Percentiles rank a stretch among this genome's conserved stretches.
Evolutionary conservation across 73 alveolate species (phyloP).

Genomic region (Tetrahymena borealis): DNA sequence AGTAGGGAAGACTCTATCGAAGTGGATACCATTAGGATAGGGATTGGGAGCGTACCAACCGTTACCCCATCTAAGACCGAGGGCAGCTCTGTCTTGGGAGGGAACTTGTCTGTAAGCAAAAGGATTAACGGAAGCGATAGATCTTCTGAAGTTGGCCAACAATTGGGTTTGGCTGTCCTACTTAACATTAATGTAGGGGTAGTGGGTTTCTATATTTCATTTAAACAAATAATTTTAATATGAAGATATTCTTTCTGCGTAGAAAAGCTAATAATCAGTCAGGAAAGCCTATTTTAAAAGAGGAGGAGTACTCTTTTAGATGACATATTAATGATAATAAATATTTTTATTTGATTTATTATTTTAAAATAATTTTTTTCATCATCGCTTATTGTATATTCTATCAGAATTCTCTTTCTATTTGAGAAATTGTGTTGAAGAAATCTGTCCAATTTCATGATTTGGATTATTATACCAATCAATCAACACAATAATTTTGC

Average conservation of each 20-base stretch:
- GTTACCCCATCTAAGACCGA: slow-evolving; percentile 41
- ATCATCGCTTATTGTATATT: too few relatives aligned
- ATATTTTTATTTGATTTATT: too few relatives aligned
- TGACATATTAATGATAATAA: too few relatives aligned
- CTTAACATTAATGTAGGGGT: slow-evolving; percentile 32
- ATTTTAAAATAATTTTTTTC: too few relatives aligned
- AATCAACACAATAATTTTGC: too few relatives aligned
- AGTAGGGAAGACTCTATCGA: slow-evolving; percentile 42
- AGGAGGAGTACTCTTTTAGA: neutral
- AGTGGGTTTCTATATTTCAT: slow-evolving; percentile 16
- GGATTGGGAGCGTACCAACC: slow-evolving; percentile 28
- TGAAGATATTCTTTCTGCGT: neutral
- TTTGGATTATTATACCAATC: too few relatives aligned
- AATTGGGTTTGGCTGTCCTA: slow-evolving; percentile 22
- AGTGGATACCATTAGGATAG: slow-evolving; percentile 33
- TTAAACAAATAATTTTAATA: neutral
- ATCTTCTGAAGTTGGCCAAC: slow-evolving; percentile 24
- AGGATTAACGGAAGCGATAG: slow-evolving; percentile 37
- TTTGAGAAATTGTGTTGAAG: too few relatives aligned
- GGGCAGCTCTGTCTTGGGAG: slow-evolving; percentile 23
- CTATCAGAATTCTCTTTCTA: too few relatives aligned
- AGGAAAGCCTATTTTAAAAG: neutral
- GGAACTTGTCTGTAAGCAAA: slow-evolving; percentile 40
- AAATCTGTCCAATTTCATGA: too few relatives aligned
- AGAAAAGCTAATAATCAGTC: neutral